Percentiles rank a stretch among this genome's conserved stretches.
phyloP scores from a whole-genome alignment of 805 yeast genomes.

The Ogataea pignaliae region DNA sequence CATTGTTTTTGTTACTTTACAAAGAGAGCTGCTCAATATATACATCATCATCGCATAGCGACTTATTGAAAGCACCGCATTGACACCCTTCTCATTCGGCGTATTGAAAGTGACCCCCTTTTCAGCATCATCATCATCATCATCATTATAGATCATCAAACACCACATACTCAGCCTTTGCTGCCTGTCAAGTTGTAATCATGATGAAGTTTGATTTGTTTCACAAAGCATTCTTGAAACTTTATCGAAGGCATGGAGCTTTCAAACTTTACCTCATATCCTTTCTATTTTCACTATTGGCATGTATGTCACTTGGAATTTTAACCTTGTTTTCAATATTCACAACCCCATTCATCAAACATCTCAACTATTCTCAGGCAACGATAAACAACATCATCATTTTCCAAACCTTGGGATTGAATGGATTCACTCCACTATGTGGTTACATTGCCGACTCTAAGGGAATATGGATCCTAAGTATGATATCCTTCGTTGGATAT shows the following conservation, averaged over 20 bases:
- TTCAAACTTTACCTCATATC: conserved; percentile 18
- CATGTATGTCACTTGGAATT: conserved; percentile 29
- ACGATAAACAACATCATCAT: conserved; percentile 68
- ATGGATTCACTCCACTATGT: conserved; percentile 71
- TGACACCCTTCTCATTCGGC: no score
- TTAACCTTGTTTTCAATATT: conserved; percentile 49
- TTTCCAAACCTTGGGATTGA: conserved; percentile 74
- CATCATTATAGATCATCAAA: no score
- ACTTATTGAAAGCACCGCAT: no score
- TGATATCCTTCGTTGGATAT: conserved; percentile 58
- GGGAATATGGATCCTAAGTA: conserved; percentile 67
- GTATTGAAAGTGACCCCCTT: no score
- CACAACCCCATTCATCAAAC: conserved; percentile 59
- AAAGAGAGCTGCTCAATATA: no score
- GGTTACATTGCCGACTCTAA: conserved; percentile 80
- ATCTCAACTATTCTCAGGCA: conserved; percentile 58
- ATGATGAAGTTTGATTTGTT: background rate
- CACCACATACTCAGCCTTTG: no score
- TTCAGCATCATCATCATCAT: no score
- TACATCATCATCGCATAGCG: no score
- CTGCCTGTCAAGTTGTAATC: no score
- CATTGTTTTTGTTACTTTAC: no score
- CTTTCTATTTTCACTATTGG: conserved; percentile 24
- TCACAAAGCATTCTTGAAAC: conserved; percentile 1
- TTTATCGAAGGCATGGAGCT: conserved; percentile 19